A percentile compares a stretch with the other conserved stretches of the same genome.
phyloP scores from a whole-genome alignment of 768 basidiomycete genomes.

The Gymnopilus junonius region DNA sequence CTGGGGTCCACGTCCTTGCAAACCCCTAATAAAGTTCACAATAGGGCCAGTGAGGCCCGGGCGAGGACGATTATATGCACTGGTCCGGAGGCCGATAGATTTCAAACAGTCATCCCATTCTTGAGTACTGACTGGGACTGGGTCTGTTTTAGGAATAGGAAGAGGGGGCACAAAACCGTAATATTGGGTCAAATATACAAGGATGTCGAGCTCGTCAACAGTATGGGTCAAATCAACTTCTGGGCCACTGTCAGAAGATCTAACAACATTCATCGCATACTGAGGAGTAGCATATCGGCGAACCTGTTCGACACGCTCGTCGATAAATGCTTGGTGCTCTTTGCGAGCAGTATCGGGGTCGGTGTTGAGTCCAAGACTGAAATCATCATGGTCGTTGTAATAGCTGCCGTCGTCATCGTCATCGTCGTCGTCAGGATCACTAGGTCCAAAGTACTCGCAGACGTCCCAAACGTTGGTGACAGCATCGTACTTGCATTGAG shows the following conservation, averaged over 20 bases:
- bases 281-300: neutral
- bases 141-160: neutral
- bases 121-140: neutral
- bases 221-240: neutral
- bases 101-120: neutral
- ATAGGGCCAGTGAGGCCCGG: too few species aligned
- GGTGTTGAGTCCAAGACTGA: neutral
- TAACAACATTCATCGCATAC: neutral
- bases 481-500: constrained; percentile 7
- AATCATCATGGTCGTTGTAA: neutral
- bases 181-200: neutral
- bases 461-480: constrained; percentile 12
- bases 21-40: too few species aligned
- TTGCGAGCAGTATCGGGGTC: neutral
- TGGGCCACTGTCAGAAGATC: neutral
- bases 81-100: neutral
- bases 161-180: neutral
- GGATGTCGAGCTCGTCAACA: neutral
- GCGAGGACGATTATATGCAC: too few species aligned
- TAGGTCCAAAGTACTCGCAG: constrained; percentile 5
- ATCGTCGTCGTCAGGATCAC: neutral
- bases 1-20: too few species aligned
- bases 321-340: neutral
- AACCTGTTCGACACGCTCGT: neutral
- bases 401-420: neutral